A percentile compares a stretch with the other conserved stretches of the same genome.
phyloP scores from a whole-genome alignment of 2,329 filamentous ascomycete species.

The Fonsecaea pedrosoi region DNA sequence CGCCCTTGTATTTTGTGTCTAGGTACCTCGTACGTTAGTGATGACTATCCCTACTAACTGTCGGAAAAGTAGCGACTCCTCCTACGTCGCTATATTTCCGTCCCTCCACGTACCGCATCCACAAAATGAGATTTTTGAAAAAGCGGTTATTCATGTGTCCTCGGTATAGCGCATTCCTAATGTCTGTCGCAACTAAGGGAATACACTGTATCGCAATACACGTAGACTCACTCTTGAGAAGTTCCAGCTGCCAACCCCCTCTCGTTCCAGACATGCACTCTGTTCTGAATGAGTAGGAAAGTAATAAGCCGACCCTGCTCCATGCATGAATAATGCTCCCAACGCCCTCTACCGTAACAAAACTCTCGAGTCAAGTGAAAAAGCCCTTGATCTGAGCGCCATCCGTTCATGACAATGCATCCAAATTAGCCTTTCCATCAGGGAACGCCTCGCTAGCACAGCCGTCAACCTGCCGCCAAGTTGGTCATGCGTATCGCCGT shows the following conservation, averaged over 20 bases:
- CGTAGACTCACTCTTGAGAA: neutral
- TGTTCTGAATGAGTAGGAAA: neutral
- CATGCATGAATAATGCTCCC: neutral
- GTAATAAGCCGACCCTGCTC: neutral
- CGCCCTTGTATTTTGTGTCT: neutral
- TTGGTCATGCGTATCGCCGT: constrained; percentile 3
- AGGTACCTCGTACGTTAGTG: neutral
- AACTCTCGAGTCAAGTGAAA: neutral
- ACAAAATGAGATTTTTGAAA: neutral
- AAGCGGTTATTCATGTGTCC: too few relatives aligned
- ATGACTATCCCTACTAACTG: neutral
- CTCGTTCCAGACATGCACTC: too few relatives aligned
- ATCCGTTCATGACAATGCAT: constrained; percentile 14
- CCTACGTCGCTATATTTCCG: neutral
- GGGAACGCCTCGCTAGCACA: constrained; percentile 29
- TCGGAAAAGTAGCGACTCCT: neutral
- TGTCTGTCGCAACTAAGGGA: neutral
- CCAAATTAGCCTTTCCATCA: constrained; percentile 19
- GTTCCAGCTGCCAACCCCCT: neutral
- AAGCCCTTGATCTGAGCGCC: constrained; percentile 1
- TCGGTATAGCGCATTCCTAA: too few relatives aligned
- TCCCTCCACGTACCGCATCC: neutral
- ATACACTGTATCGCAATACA: neutral
- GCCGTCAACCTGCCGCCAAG: neutral
- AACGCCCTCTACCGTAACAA: neutral